Percentiles rank a stretch among this genome's conserved stretches.
Evolutionary conservation across 2,329 filamentous ascomycete species (phyloP).

Genomic region (Colletotrichum falcatum): DNA sequence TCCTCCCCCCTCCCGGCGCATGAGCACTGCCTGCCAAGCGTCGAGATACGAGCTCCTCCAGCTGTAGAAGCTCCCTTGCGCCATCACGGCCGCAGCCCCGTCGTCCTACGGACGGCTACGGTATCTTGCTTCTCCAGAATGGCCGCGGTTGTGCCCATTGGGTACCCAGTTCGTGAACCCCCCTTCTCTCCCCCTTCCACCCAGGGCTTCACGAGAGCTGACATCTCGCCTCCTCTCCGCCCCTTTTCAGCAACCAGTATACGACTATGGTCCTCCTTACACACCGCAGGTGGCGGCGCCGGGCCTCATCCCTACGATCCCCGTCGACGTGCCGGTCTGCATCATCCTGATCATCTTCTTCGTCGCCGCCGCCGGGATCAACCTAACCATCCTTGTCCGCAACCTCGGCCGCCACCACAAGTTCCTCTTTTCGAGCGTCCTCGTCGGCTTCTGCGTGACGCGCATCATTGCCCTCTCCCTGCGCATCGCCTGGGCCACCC

Average conservation of each 20-base stretch:
- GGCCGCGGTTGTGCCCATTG: constrained; percentile 12
- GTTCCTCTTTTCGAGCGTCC: constrained; percentile 68
- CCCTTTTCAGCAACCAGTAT: background rate
- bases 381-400: constrained; percentile 69
- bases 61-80: background rate
- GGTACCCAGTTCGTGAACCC: constrained; percentile 16
- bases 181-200: background rate
- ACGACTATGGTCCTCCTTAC: constrained; percentile 52
- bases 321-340: constrained; percentile 73
- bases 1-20: background rate
- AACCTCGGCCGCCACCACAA: constrained; percentile 65
- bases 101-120: background rate
- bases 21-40: constrained; percentile 20
- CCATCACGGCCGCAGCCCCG: background rate
- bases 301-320: constrained; percentile 68
- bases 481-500: constrained; percentile 65
- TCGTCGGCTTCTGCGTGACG: constrained; percentile 70
- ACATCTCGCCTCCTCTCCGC: background rate
- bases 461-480: constrained; percentile 64
- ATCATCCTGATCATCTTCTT: constrained; percentile 73
- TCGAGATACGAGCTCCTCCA: background rate
- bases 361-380: constrained; percentile 61
- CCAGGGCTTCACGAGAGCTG: background rate
- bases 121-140: background rate
- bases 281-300: constrained; percentile 59